Base-by-base conservation (phyloP, 768 basidiomycete genomes). In the Rubroboletus pulcherrimus region DNA sequence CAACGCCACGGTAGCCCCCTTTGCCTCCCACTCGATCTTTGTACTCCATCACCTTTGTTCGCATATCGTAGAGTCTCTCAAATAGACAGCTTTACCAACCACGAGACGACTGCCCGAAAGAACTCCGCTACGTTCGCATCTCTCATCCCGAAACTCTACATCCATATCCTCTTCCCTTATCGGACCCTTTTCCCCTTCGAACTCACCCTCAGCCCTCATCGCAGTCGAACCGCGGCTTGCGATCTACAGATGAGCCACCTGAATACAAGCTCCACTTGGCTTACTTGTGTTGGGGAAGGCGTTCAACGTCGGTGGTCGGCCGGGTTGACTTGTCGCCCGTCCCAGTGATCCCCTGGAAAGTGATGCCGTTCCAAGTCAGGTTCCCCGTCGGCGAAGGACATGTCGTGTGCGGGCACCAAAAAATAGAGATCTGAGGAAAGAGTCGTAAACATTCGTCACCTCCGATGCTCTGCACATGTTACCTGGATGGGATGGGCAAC, bases 401-500 rank as follows among this genome's bases (percentile, higher is more conserved):
- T 8, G 2, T 0, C 30, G 2, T 3, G 19, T 64, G 30, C 1
- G 41, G 38, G 29, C 62, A 62, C 63, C 40, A 62, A 31, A 7
- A 54, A 45, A 30, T 15, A 38, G 40, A 26, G 26, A 55, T 31
- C 52, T 54, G 35, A 21, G 19, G 24, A 30, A 41, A 3, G 26
- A 3, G 26, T 54, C 35, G 46, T 2, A 17, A 53, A 38, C 26
- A 26, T 15, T n/a, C 7, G 21, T 31, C 17, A 12, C 14, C n/a
- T 21, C 4, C 12, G 19, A 31, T n/a, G 3, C 8, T 26, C 30
- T 34, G 34, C 5, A 24, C 12, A 45, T 11, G 14, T 45, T 58
- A 65, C 63, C 60, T 21, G 2, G 42, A 62, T 59, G 17, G 59
- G 59, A 10, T 53, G 1, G 4, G 33, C 34, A 35, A 58, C 44